phyloP scores from a whole-genome alignment of 1,139 yeast species.

The Suhomyces anneliseae region DNA sequence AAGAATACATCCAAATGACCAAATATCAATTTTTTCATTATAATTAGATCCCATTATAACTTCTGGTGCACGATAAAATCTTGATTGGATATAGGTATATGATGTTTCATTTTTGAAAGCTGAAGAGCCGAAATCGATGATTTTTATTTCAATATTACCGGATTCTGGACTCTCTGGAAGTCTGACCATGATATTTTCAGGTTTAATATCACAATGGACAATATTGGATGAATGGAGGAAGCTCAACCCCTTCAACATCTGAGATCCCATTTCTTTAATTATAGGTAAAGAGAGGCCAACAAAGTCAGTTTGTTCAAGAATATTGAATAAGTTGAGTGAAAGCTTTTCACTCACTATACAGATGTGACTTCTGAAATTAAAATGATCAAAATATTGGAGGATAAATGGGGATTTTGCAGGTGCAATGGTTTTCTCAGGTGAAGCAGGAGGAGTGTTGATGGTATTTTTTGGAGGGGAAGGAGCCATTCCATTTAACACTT shows the following conservation, averaged over 20 bases:
- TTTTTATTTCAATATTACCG: slow-evolving; percentile 39
- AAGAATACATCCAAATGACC: slow-evolving; percentile 29
- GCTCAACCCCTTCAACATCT: slow-evolving; percentile 59
- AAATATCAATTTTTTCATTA: slow-evolving; percentile 43
- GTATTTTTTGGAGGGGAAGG: neutral
- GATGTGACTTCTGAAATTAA: slow-evolving; percentile 79
- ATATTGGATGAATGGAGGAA: slow-evolving; percentile 57
- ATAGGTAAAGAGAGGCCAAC: slow-evolving; percentile 59
- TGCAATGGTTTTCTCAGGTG: neutral
- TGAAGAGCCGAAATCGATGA: slow-evolving; percentile 70
- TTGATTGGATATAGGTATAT: slow-evolving; percentile 61
- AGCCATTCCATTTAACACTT: slow-evolving; percentile 33
- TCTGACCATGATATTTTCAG: slow-evolving; percentile 61
- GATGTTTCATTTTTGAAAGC: slow-evolving; percentile 47
- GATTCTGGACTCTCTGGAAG: slow-evolving; percentile 23
- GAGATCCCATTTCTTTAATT: slow-evolving; percentile 51
- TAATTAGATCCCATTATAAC: slow-evolving; percentile 79
- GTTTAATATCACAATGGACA: slow-evolving; percentile 80
- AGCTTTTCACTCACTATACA: slow-evolving; percentile 77
- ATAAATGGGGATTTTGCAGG: slow-evolving; percentile 33
- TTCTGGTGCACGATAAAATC: slow-evolving; percentile 75
- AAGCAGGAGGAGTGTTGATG: neutral
- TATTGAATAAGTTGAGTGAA: slow-evolving; percentile 66
- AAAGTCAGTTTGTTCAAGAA: slow-evolving; percentile 60
- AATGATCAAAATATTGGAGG: slow-evolving; percentile 64